These are phyloP conservation scores for Buxus sempervirens DNA, from an alignment of 164 flowering plant species.

Conservation along the genomic window DNA sequence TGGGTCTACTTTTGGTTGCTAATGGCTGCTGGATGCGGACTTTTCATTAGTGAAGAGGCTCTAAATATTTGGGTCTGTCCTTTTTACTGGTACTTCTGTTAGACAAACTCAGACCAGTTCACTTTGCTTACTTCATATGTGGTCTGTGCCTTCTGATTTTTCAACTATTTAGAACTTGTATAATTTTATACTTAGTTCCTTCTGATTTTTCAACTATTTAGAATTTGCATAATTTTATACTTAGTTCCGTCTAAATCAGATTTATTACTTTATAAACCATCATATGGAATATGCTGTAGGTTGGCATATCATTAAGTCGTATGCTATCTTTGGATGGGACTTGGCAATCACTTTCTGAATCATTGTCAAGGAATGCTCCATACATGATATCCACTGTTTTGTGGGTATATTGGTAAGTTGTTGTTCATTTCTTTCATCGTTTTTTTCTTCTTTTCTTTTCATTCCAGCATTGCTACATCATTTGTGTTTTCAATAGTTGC, in stretches of 20 bases:
- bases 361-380: conserved; percentile 68
- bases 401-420: conserved; percentile 82
- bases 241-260: not conserved
- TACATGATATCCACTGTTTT: conserved; percentile 69
- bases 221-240: not conserved
- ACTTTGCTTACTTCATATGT: not conserved
- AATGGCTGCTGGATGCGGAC: conserved; percentile 92
- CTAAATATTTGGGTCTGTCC: conserved; percentile 93
- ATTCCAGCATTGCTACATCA: not conserved
- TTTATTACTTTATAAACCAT: conserved; percentile 3
- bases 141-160: not conserved
- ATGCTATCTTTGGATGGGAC: conserved; percentile 67
- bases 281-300: conserved; percentile 44
- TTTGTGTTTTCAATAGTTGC: not conserved
- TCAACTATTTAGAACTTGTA: not conserved
- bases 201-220: not conserved
- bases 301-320: conserved; percentile 66
- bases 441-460: no score
- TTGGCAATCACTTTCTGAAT: conserved; percentile 61
- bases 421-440: conserved; percentile 4
- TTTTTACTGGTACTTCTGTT: conserved; percentile 59
- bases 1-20: conserved; percentile 95
- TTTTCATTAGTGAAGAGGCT: conserved; percentile 88
- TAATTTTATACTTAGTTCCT: not conserved
- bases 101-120: conserved; percentile 28